A percentile compares a stretch with the other conserved stretches of the same genome.
Evolutionary conservation across 2,329 filamentous ascomycete species (phyloP).

Genomic region (Stagonosporopsis tanaceti): DNA sequence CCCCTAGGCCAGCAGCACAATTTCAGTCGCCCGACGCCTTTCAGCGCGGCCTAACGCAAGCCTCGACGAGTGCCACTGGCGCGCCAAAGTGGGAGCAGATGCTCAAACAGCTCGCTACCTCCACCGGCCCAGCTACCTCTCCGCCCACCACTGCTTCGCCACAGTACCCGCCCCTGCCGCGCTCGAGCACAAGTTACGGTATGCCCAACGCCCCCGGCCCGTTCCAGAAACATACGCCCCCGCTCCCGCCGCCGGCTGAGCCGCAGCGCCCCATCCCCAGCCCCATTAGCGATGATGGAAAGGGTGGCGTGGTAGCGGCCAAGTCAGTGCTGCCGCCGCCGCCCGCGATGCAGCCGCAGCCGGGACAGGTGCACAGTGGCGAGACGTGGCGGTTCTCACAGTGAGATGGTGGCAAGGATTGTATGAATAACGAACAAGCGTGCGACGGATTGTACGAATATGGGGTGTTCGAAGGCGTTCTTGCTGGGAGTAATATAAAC

Average conservation of each 20-base stretch:
- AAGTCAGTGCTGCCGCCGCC: constrained; percentile 11
- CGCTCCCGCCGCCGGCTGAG: constrained; percentile 26
- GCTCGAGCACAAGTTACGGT: constrained; percentile 26
- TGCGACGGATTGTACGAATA: constrained; percentile 12
- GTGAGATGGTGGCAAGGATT: not conserved
- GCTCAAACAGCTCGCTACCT: constrained; percentile 42
- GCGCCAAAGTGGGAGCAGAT: constrained; percentile 46
- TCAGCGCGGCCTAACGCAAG: constrained; percentile 49
- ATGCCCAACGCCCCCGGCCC: constrained; percentile 23
- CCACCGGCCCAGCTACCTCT: constrained; percentile 23
- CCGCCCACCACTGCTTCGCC: constrained; percentile 20
- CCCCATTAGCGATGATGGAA: constrained; percentile 45
- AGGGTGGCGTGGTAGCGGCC: constrained; percentile 18
- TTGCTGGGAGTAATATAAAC: not conserved
- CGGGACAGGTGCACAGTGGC: constrained; percentile 29
- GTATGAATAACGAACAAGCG: constrained; percentile 6
- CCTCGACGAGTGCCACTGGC: constrained; percentile 27
- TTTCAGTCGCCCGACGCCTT: constrained; percentile 57
- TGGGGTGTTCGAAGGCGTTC: not conserved
- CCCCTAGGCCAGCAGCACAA: constrained; percentile 45
- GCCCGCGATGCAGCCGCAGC: constrained; percentile 10
- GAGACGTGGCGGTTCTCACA: constrained; percentile 45
- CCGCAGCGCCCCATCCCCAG: constrained; percentile 42
- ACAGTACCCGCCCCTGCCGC: constrained; percentile 27
- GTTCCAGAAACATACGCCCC: constrained; percentile 27